Evolutionary conservation across 2,329 filamentous ascomycete species (phyloP), one percentile per base, ranked within the genome.

Genomic region (Westerdykella aurantiaca): DNA sequence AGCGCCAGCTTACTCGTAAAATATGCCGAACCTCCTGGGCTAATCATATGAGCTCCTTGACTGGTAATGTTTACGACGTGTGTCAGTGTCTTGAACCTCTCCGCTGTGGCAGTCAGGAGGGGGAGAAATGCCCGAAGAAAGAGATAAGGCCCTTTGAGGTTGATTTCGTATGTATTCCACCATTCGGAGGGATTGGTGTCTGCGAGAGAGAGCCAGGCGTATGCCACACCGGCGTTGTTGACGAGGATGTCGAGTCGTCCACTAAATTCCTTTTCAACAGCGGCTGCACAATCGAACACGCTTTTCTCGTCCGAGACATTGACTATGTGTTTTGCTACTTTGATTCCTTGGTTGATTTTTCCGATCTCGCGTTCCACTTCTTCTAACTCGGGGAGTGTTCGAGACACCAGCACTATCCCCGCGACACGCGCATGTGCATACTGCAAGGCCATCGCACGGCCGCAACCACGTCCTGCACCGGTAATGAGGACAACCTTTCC

Each of bases 381-480:
- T 5, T 64, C 53, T 5, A 78, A 63, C 35, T 56, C 39, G 11
- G 34, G 25, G n/a, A 63, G 53, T 2, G 73, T 76, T 17, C 80
- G 74, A 0, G 78, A 79, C 6, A 66, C 72, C 16, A 83, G 65
- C 13, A 73, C 74, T 44, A 84, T 77, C 22, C 64, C 58, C 0
- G 72, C 69, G 23, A 72, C 74, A 4, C 75, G 75, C 4, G 79
- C 78, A 50, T 66, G 66, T 16, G 78, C 79, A 52, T 74, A 83
- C 9, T 76, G 73, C n/a, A 77, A 55, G 1, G 78, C 78, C 3
- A 73, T 77, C 12, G 72, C 70, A 2, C 67, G 67, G 5, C 80
- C 79, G 31, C 81, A 72, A 3, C 78, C 78, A 33, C 72, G 74
- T 2, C 73, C 76, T 0, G 73, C 78, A 7, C 79, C 80, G 0